These are phyloP conservation scores for Lichtheimia hyalospora DNA, from an alignment of 371 early-diverging fungal species.

Conservation along the genomic window DNA sequence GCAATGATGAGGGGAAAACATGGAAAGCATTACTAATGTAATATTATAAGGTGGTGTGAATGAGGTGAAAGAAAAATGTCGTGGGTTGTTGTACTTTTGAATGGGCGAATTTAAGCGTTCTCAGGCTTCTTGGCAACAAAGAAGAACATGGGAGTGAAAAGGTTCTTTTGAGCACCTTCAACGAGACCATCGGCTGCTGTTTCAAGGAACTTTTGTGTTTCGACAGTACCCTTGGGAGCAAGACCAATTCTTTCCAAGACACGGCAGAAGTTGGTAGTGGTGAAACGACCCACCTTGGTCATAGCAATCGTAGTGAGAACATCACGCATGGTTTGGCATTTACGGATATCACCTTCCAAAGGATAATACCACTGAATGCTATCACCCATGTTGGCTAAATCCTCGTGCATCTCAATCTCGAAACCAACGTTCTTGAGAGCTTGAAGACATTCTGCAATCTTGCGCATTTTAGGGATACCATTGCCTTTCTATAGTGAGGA, in stretches of 20 bases:
- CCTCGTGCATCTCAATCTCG: slow-evolving; percentile 69
- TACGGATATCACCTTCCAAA: slow-evolving; percentile 63
- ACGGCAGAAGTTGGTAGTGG: slow-evolving; percentile 67
- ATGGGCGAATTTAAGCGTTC: slow-evolving; percentile 5
- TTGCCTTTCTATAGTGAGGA: slow-evolving; percentile 56
- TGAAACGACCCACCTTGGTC: slow-evolving; percentile 55
- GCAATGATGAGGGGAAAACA: background rate
- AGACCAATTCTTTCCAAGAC: slow-evolving; percentile 77
- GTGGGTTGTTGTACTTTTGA: background rate
- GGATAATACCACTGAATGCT: slow-evolving; percentile 83
- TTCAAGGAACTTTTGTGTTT: slow-evolving; percentile 79
- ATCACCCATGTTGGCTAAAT: slow-evolving; percentile 69
- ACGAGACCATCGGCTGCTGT: slow-evolving; percentile 81
- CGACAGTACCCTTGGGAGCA: slow-evolving; percentile 80
- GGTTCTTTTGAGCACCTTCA: slow-evolving; percentile 68
- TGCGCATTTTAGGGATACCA: slow-evolving; percentile 83
- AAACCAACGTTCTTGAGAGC: slow-evolving; percentile 86
- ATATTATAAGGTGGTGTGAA: too few species aligned
- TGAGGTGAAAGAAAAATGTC: too few species aligned
- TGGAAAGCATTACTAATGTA: too few species aligned
- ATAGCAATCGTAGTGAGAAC: slow-evolving; percentile 53
- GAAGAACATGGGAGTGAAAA: slow-evolving; percentile 95
- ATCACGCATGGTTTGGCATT: slow-evolving; percentile 64
- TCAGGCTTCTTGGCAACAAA: slow-evolving; percentile 87
- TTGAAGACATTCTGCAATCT: slow-evolving; percentile 64